Conservation (phyloP, 805 yeast genomes). For the Saccharomycopsis sp. region DNA sequence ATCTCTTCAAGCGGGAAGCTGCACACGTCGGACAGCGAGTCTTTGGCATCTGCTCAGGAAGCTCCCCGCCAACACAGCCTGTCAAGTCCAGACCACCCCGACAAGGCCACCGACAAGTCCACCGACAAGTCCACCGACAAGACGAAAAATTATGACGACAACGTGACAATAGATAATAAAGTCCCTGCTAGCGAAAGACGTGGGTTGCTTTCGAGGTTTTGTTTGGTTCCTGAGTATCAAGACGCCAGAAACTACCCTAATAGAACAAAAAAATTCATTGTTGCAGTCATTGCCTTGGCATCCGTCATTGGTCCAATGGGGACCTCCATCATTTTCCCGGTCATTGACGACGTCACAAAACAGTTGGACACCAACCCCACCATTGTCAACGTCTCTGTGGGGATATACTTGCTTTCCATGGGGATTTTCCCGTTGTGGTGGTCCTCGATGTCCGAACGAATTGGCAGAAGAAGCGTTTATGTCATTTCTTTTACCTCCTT, state of each 20-base stretch:
- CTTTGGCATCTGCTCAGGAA: background rate
- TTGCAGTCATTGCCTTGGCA: slow-evolving; percentile 59
- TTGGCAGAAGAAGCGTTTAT: slow-evolving; percentile 70
- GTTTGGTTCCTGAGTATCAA: slow-evolving; percentile 59
- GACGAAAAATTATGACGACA: background rate
- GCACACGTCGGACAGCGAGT: background rate
- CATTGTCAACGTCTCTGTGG: slow-evolving; percentile 69
- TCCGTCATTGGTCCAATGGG: slow-evolving; percentile 87
- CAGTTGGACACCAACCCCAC: slow-evolving; percentile 49
- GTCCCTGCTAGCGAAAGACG: slow-evolving; percentile 40
- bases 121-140: background rate
- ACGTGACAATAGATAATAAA: too few relatives aligned
- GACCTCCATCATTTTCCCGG: slow-evolving; percentile 74
- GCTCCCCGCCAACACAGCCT: too few relatives aligned
- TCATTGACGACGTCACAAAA: slow-evolving; percentile 48
- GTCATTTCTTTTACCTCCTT: slow-evolving; percentile 56
- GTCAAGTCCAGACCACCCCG: background rate
- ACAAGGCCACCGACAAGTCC: background rate
- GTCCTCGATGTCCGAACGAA: slow-evolving; percentile 68
- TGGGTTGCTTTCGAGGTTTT: slow-evolving; percentile 45
- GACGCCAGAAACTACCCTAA: slow-evolving; percentile 60
- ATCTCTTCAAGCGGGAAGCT: background rate
- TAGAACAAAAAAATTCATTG: slow-evolving; percentile 42
- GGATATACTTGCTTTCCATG: slow-evolving; percentile 61
- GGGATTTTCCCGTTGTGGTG: slow-evolving; percentile 87